Evolutionary conservation across 352 stramenopile species (phyloP), one percentile per base, ranked within the genome.

Genomic region (Phytophthora capsici): DNA sequence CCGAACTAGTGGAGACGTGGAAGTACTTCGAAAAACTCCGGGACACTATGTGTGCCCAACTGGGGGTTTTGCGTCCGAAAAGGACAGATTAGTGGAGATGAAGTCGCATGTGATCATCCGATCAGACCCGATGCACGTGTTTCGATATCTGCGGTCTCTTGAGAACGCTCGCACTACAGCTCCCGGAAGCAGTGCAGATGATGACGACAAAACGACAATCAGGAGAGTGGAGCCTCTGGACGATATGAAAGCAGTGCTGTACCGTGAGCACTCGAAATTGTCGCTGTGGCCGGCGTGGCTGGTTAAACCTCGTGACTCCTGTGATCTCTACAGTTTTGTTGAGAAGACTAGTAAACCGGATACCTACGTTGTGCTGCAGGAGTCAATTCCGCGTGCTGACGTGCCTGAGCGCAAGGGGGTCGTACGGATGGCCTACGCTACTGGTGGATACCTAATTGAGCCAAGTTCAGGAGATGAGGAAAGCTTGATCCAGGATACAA

Each of bases 271-370:
- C 53, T 73, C 71, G 5, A 87, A 89, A 58, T 59, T 93, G 12
- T 93, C 84, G 10, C 67, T 88, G n/a, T 93, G 84, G 84, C 84
- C 84, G 20, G 75, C 80, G 20, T 93, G 84, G 84, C 67, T 93
- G 16, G 84, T 93, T 26, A 93, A 91, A 36, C 84, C 84, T 22
- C 80, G 84, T 12, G 84, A 93, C 55, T 91, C 84, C 45, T 93
- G 84, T 55, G 84, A 93, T 54, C 69, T 93, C n/a, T 77, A 89
- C 56, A 89, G 79, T 49, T 93, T 93, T 44, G 77, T 93, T 22
- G 75, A 86, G 26, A 86, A 86, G 38, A 91, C 84, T 4, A 80
- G 81, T n/a, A 69, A 71, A 13, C 59, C 53, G 6, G 70, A 90
- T 49, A 93, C 84, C 13, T 91, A 83, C 51, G 82, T 67, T 0